Base-by-base conservation (phyloP, 2,329 filamentous ascomycete genomes). In the Stromatinia cepivora region DNA sequence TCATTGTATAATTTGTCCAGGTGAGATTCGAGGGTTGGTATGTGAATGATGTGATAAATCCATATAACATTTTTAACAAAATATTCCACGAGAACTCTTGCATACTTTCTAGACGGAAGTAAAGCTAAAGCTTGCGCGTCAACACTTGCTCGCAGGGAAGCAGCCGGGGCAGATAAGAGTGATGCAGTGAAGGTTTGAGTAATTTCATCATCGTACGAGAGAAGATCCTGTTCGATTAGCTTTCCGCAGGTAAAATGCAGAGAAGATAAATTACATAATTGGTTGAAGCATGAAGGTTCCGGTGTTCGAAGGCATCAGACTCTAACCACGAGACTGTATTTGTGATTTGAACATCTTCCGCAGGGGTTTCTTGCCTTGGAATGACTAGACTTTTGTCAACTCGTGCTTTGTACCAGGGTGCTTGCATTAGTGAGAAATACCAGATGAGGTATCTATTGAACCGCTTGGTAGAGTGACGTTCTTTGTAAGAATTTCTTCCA, bases 11-110 rank as follows among this genome's bases (percentile, higher is more conserved):
- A 11, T 3, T 22, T 52, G 34, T 73, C 70, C 22, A 72, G 57
- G 2, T 69, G 48, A 11, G 42, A 50, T 36, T 63, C 53, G 3
- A 75, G 68, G 17, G 75, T 75, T 1, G 75, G 74, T 8, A 72
- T 57, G 65, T 76, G 75, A 48, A 75, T 57, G 17, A 74, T 69
- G 22, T 74, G 73, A 64, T 75, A 75, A 3, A 75, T 70, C 71
- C 72, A 73, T 54, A 73, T 70, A 8, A 76, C 56, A 31, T 73
- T 39, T 11, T 72, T 57, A 5, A 72, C 22, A n/a, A 70, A 76
- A 50, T 72, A 74, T 0, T 74, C 61, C 3, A 75, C 10, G 1
- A 76, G 65, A 31, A 58, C n/a, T 28, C 65, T 45, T 2, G 67
- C 73, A 45, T 73, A 64, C 28, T 28, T 34, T 17, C 72, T 69